Conservation (phyloP, 164 flowering plant species). For the Macadamia tetraphylla region DNA sequence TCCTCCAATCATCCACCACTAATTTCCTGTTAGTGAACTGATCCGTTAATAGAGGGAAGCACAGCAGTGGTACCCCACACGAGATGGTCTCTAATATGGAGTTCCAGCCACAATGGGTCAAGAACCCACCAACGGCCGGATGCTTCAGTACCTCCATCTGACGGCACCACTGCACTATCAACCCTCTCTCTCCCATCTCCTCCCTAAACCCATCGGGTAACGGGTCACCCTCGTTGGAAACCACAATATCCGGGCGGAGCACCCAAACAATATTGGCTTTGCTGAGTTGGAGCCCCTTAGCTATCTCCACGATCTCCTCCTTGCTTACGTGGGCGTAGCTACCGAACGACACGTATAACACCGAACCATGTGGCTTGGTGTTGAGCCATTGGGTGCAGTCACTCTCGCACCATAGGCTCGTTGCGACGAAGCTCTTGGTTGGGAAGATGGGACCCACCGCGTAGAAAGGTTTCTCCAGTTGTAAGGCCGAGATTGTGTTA, state of each 20-base stretch:
- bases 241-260: constrained; percentile 58
- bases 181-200: constrained; percentile 25
- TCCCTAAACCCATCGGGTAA: constrained; percentile 43
- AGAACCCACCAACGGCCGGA: constrained; percentile 65
- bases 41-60: constrained; percentile 67
- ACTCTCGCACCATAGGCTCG: constrained; percentile 75
- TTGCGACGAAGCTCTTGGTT: constrained; percentile 36
- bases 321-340: constrained; percentile 66
- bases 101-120: constrained; percentile 86
- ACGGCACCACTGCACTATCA: constrained; percentile 65
- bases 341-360: constrained; percentile 75
- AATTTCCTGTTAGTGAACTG: constrained; percentile 75
- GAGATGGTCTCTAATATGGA: constrained; percentile 64
- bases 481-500: constrained; percentile 47
- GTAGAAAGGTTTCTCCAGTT: constrained; percentile 37
- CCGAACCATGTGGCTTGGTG: constrained; percentile 51
- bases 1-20: constrained; percentile 72
- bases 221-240: constrained; percentile 39
- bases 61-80: constrained; percentile 53
- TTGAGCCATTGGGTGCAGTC: constrained; percentile 76
- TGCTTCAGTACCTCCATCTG: constrained; percentile 52
- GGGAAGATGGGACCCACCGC: constrained; percentile 70
- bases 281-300: constrained; percentile 51
- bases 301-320: constrained; percentile 50
- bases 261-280: constrained; percentile 64